Conservation (phyloP, 2,329 filamentous ascomycete species). For the Parasarocladium wereldwijsianum region DNA sequence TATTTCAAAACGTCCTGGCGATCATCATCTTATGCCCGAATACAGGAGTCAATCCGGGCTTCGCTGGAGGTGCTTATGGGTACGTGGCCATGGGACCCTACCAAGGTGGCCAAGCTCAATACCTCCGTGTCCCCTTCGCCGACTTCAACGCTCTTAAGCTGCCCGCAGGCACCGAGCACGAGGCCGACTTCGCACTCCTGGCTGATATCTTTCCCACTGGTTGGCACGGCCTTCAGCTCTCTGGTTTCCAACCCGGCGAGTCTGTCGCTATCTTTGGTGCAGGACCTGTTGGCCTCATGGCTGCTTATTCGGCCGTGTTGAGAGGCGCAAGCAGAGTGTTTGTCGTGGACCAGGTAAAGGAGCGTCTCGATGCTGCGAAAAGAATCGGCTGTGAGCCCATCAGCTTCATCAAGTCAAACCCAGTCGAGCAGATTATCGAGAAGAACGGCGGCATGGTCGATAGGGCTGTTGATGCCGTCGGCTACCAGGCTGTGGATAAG, state of each 20-base stretch:
- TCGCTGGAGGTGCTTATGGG: conserved; percentile 23
- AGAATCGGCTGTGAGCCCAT: conserved; percentile 48
- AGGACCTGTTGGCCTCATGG: conserved; percentile 51
- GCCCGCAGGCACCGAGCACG: conserved; percentile 43
- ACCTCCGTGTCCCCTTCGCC: conserved; percentile 48
- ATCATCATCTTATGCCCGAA: no score
- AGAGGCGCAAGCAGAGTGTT: conserved; percentile 47
- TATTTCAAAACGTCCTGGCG: no score
- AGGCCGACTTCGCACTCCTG: conserved; percentile 41
- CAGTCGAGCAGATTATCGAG: conserved; percentile 44
- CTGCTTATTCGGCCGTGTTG: conserved; percentile 46
- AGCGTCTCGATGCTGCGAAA: conserved; percentile 41
- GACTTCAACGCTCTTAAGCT: conserved; percentile 52
- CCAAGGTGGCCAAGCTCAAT: conserved; percentile 36
- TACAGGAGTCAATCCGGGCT: conserved; percentile 28
- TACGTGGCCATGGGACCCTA: conserved; percentile 47
- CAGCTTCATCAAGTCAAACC: conserved; percentile 44
- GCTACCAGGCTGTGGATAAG: conserved; percentile 45
- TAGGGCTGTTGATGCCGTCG: conserved; percentile 49
- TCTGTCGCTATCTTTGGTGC: conserved; percentile 50
- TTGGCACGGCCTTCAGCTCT: conserved; percentile 42
- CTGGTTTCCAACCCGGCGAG: conserved; percentile 45
- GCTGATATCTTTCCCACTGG: conserved; percentile 22
- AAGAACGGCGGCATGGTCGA: conserved; percentile 46
- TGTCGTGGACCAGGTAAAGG: conserved; percentile 47